Evolutionary conservation across 441 rosid genomes (phyloP).

Genomic region (Metrosideros polymorpha): DNA sequence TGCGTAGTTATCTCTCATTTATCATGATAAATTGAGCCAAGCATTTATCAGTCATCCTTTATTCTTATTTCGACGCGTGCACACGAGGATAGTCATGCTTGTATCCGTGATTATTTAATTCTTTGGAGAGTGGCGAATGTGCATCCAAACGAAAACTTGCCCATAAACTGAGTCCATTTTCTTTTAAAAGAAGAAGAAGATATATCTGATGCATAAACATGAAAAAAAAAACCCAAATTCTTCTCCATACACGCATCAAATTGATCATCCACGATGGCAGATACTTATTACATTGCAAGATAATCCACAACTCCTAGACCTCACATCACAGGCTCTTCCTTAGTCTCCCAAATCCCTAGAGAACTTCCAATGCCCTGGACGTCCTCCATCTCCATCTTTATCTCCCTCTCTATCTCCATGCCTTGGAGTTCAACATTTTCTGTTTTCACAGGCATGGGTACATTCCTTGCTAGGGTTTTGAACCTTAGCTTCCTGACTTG

Average conservation of each 20-base stretch:
- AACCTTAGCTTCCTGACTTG: neutral
- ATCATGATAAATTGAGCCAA: neutral
- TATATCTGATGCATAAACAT: neutral
- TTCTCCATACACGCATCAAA: neutral
- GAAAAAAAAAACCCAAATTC: neutral
- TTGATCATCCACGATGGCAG: neutral
- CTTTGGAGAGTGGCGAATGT: neutral
- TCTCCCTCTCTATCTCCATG: no score
- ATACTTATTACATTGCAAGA: neutral
- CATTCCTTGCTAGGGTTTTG: neutral
- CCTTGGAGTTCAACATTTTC: neutral
- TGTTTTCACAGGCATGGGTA: neutral
- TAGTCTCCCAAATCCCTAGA: neutral
- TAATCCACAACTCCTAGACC: neutral
- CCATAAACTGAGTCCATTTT: neutral
- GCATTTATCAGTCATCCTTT: neutral
- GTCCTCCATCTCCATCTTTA: neutral
- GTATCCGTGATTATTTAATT: neutral
- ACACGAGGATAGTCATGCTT: neutral
- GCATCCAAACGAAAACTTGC: neutral
- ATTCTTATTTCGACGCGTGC: neutral
- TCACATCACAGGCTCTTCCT: neutral
- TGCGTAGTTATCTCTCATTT: no score
- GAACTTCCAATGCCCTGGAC: neutral
- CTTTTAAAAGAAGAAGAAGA: neutral